Evolutionary conservation across 441 rosid genomes (phyloP), one percentile per base, ranked within the genome.

Genomic region (Populus trichocarpa): DNA sequence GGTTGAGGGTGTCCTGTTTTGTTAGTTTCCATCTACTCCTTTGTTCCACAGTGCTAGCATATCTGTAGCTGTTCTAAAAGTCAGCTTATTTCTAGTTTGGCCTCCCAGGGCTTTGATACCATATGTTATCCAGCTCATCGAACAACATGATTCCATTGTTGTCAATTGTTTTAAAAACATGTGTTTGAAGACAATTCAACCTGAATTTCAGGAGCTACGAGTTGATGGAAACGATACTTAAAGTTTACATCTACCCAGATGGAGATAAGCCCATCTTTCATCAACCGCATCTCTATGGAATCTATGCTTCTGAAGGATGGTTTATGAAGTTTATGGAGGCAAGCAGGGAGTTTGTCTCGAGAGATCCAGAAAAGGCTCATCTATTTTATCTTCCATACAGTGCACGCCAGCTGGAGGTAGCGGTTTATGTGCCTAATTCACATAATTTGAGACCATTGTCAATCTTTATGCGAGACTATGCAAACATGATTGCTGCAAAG

Each of bases 231-330:
- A 79, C 85, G 77, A 89, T 90, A 61, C 90, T 93, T 4, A 93
- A 88, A 81, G 93, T 92, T 61, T 90, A 90, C 81, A 86, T 95
- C 76, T 95, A 93, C 79, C 91, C 85, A 0, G 95, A 90, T 36
- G 98, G 97, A 26, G 79, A 85, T 20, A 89, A 82, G 81, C 98
- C 97, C 1, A 81, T 95, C 72, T 95, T 93, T 80, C 98, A 92
- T 78, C 35, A 78, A 9, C 99, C 99, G 38, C 85, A 85, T 78
- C 93, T 95, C 22, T 67, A 50, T 36, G 99, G 97, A 72, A 93
- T 92, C 38, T 95, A 95, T 81, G 97, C 99, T 20, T 93, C 99
- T 57, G 98, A 95, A 85, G 98, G 99, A 80, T 93, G 97, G 98
- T 94, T 94, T 86, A 90, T 94, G 96, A 92, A 84, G 86, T 86